Evolutionary conservation across 768 basidiomycete species (phyloP).

Genomic region (Scleroderma citrinum): DNA sequence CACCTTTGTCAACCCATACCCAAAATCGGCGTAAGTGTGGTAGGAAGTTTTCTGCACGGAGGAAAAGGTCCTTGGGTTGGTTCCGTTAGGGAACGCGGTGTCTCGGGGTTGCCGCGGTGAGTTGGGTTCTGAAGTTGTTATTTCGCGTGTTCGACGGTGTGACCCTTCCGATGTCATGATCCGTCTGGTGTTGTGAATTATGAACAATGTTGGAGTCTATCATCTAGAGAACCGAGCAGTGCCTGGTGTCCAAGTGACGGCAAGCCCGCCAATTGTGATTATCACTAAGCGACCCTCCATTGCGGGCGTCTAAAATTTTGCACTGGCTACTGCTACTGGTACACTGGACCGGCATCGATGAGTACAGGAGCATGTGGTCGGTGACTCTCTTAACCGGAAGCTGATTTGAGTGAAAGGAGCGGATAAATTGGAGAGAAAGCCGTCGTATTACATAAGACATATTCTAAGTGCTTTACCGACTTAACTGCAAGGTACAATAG

Average conservation of each 20-base stretch:
- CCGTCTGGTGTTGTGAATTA: too few species aligned
- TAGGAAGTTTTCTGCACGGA: not conserved
- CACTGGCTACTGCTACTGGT: not conserved
- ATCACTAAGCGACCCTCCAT: not conserved
- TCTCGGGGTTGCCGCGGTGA: too few species aligned
- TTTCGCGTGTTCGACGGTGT: too few species aligned
- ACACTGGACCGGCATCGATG: too few species aligned
- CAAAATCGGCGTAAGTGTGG: not conserved
- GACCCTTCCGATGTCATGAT: too few species aligned
- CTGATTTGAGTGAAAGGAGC: not conserved
- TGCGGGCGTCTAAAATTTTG: not conserved
- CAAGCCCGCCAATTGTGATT: not conserved
- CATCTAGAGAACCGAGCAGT: too few species aligned
- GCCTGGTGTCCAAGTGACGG: not conserved
- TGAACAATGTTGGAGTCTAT: too few species aligned
- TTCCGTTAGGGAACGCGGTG: too few species aligned
- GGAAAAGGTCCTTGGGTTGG: too few species aligned
- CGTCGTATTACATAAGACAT: constrained; percentile 26
- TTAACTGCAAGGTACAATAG: not conserved
- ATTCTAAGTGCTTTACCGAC: not conserved
- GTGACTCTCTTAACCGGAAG: not conserved
- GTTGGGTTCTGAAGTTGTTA: too few species aligned
- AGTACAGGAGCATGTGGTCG: not conserved
- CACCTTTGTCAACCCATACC: too few species aligned
- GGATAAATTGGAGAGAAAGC: constrained; percentile 12